phyloP scores from a whole-genome alignment of 192 early-diverging fungal species.

The Cetraspora pellucida region DNA sequence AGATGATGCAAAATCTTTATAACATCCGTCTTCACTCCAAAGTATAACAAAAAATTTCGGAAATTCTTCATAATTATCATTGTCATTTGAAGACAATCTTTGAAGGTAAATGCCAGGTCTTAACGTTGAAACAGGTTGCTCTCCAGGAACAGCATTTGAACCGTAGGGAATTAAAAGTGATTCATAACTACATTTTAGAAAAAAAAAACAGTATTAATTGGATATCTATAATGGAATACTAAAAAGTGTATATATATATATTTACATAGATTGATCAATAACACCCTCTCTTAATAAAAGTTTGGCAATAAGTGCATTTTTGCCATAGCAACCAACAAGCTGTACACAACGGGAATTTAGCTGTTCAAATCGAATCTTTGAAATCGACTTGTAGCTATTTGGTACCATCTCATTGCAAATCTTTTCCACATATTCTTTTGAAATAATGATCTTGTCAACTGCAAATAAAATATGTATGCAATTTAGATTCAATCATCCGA shows the following conservation, averaged over 20 bases:
- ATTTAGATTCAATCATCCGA: not conserved
- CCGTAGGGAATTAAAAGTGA: not conserved
- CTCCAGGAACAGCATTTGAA: not conserved
- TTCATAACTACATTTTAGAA: not conserved
- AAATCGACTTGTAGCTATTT: slow-evolving; percentile 29
- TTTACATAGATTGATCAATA: slow-evolving; percentile 22
- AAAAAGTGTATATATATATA: slow-evolving; percentile 3
- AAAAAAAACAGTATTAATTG: not conserved
- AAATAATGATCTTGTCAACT: slow-evolving; percentile 33
- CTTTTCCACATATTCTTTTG: slow-evolving; percentile 1
- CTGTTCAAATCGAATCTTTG: slow-evolving; percentile 24
- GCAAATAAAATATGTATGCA: not conserved
- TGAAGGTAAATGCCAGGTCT: slow-evolving; percentile 26
- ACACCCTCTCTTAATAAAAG: slow-evolving; percentile 7
- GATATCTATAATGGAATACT: not conserved
- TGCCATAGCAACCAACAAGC: slow-evolving; percentile 26
- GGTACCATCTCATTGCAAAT: slow-evolving; percentile 30
- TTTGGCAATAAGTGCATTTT: slow-evolving; percentile 21
- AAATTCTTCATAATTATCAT: too few relatives aligned
- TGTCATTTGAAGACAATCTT: not conserved
- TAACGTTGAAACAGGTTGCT: not conserved
- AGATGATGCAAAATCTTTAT: slow-evolving; percentile 25
- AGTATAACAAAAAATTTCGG: slow-evolving; percentile 25
- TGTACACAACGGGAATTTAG: not conserved
- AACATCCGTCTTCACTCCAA: slow-evolving; percentile 34